Conservation (phyloP, 106 monocot genomes). For the Dendrobium chrysotoxum region DNA sequence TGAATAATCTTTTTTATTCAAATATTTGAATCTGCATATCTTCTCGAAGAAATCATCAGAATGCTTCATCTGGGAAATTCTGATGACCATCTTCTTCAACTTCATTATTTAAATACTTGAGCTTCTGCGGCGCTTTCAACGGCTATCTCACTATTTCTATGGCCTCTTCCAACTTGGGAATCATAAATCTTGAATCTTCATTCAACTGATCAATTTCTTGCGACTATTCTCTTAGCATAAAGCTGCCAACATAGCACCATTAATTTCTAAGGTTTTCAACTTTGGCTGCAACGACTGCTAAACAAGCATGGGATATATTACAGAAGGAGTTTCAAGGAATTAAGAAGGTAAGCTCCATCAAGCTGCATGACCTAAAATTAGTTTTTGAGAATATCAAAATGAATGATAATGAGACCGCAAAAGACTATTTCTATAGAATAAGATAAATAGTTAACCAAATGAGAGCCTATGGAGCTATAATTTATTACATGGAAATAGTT, state of each 20-base stretch:
- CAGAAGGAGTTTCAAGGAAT: too few species aligned
- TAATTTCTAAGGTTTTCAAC: slow-evolving; percentile 69
- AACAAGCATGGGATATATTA: too few species aligned
- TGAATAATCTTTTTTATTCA: slow-evolving; percentile 41
- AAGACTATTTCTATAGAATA: too few species aligned
- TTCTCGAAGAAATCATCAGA: slow-evolving; percentile 84
- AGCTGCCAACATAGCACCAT: slow-evolving; percentile 92
- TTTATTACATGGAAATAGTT: too few species aligned
- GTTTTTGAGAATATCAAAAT: too few species aligned
- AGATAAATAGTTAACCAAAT: too few species aligned
- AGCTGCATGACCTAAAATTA: too few species aligned
- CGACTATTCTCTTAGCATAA: slow-evolving; percentile 76
- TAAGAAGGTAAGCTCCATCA: too few species aligned
- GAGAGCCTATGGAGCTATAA: too few species aligned
- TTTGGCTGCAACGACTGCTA: slow-evolving; percentile 63
- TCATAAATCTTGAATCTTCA: slow-evolving; percentile 51
- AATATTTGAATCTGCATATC: slow-evolving; percentile 50
- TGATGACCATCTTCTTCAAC: slow-evolving; percentile 54
- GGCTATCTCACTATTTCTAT: slow-evolving; percentile 76
- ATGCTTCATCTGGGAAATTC: slow-evolving; percentile 77
- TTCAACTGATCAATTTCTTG: slow-evolving; percentile 54
- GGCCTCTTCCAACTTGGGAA: slow-evolving; percentile 69
- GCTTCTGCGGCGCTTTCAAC: slow-evolving; percentile 81
- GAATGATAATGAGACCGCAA: too few species aligned
- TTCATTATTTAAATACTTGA: slow-evolving; percentile 54